phyloP scores from a whole-genome alignment of 306 rosid genomes.

The Vigna mungo region DNA sequence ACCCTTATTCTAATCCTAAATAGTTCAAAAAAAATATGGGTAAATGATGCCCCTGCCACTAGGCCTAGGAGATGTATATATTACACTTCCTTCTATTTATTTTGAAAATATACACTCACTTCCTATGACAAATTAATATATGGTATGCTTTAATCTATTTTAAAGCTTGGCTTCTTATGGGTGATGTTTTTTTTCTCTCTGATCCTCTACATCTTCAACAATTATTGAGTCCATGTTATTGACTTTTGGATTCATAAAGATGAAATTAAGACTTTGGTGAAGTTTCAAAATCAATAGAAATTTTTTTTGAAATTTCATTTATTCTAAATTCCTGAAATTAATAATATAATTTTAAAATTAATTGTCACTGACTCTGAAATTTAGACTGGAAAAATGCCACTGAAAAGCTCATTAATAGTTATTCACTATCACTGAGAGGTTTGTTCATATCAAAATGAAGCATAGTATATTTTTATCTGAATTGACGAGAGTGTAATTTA shows the following conservation, averaged over 20 bases:
- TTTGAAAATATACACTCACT: neutral
- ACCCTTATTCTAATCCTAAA: neutral
- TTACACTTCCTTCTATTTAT: neutral
- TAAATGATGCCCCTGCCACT: neutral
- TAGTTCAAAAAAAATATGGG: neutral
- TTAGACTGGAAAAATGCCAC: no score
- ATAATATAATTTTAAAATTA: no score
- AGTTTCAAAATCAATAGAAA: neutral
- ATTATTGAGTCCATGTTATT: neutral
- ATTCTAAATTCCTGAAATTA: neutral
- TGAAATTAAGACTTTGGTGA: neutral
- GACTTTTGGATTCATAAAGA: neutral
- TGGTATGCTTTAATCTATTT: neutral
- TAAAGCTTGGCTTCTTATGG: neutral
- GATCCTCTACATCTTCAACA: neutral
- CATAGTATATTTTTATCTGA: neutral
- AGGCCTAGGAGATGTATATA: neutral
- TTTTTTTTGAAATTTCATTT: neutral
- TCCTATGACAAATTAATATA: neutral
- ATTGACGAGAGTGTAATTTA: neutral
- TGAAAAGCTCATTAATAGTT: no score
- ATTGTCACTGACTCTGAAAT: no score
- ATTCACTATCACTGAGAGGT: no score
- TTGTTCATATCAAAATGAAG: neutral
- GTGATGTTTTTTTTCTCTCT: neutral